Evolutionary conservation across 345 rosid genomes (phyloP).

Genomic region (Turnera subulata): DNA sequence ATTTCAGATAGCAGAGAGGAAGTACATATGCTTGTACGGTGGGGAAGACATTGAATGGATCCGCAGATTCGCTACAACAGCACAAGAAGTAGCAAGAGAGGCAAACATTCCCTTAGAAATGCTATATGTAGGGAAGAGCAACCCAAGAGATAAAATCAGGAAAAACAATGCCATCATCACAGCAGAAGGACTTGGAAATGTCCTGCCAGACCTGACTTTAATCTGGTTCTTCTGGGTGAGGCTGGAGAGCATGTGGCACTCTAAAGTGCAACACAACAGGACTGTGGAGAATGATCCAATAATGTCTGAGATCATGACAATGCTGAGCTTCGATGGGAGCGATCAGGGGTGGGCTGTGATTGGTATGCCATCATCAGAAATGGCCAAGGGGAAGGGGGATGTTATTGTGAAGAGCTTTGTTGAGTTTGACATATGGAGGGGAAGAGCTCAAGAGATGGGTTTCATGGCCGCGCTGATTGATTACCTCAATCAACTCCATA

Average conservation of each 20-base stretch:
- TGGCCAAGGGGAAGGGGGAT: conserved; percentile 41
- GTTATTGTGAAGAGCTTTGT: conserved; percentile 15
- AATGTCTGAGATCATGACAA: conserved; percentile 43
- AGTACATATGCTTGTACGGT: conserved; percentile 62
- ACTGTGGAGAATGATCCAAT: conserved; percentile 39
- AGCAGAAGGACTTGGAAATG: conserved; percentile 40
- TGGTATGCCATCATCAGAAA: conserved; percentile 25
- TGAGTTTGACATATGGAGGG: conserved; percentile 30
- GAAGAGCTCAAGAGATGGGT: conserved; percentile 7
- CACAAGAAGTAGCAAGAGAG: conserved; percentile 28
- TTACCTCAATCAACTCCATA: conserved; percentile 21
- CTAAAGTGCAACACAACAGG: conserved; percentile 34
- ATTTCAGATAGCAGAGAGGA: conserved; percentile 19
- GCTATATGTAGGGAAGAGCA: conserved; percentile 71
- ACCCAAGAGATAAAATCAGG: conserved; percentile 43
- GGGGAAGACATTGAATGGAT: conserved; percentile 81
- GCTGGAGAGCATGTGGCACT: conserved; percentile 75
- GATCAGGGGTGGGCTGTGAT: conserved; percentile 61
- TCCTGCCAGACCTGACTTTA: conserved; percentile 30
- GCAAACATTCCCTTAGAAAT: conserved; percentile 44
- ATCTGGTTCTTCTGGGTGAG: conserved; percentile 62
- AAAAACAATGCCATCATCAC: conserved; percentile 34
- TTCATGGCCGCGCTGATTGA: conserved; percentile 40
- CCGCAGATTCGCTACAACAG: conserved; percentile 35
- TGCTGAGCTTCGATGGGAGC: conserved; percentile 60